These are phyloP conservation scores for Acer campestre DNA, from an alignment of 345 rosid species.

Conservation along the genomic window DNA sequence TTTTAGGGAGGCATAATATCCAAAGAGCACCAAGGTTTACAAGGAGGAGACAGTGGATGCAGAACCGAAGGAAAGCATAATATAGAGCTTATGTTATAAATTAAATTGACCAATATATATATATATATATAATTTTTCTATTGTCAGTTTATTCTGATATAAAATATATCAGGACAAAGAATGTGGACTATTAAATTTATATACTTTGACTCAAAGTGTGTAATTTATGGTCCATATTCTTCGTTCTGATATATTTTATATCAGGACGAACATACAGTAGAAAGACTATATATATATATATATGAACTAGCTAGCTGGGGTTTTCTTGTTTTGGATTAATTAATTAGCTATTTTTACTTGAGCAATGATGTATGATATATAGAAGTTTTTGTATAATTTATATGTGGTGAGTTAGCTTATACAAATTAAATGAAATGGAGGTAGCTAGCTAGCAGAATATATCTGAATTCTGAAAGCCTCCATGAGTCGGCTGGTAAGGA, in stretches of 20 bases:
- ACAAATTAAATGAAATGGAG: not conserved
- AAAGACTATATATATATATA: not conserved
- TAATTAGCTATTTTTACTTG: not conserved
- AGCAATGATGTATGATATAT: not conserved
- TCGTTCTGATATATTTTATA: no score
- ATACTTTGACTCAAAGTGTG: no score
- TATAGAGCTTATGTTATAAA: not conserved
- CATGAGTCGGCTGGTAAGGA: no score
- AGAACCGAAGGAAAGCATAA: not conserved
- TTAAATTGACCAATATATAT: no score
- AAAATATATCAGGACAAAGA: no score
- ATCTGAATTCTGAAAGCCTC: no score
- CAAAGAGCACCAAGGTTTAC: slow-evolving; percentile 39
- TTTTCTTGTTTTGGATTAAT: not conserved
- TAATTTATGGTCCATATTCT: no score
- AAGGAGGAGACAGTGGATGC: slow-evolving; percentile 37
- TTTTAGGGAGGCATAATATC: slow-evolving; percentile 32
- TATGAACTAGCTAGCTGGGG: not conserved
- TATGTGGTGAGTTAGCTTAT: not conserved
- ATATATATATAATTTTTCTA: no score
- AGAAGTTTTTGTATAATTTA: not conserved
- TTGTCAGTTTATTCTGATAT: no score
- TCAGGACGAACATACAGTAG: no score
- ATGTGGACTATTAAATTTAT: no score
- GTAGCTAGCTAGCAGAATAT: no score